Conservation (phyloP, 768 basidiomycete genomes). For the Leccinum sublutescens region DNA sequence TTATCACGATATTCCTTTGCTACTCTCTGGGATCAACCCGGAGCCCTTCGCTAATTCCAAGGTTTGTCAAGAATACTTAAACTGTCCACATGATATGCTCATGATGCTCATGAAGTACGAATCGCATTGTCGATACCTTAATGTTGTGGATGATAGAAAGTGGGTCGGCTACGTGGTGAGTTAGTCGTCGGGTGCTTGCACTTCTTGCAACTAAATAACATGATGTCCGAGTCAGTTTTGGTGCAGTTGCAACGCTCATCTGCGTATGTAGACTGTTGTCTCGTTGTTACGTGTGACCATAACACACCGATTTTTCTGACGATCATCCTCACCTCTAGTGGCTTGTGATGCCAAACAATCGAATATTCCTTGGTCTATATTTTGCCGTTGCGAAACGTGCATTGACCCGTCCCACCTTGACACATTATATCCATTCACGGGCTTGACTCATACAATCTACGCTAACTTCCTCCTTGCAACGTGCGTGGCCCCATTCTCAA, state of each 20-base stretch:
- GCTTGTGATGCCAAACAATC: conserved; percentile 24
- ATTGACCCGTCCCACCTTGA: neutral
- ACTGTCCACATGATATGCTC: neutral
- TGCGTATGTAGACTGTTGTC: conserved; percentile 12
- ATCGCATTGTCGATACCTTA: conserved; percentile 23
- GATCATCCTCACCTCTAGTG: conserved; percentile 8
- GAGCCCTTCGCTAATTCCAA: conserved; percentile 30
- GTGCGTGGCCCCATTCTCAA: neutral
- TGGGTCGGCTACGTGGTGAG: conserved; percentile 24
- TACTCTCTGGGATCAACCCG: conserved; percentile 40
- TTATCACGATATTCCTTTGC: conserved; percentile 44
- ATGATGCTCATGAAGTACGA: conserved; percentile 12
- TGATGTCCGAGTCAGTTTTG: conserved; percentile 8
- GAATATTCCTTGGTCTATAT: conserved; percentile 26
- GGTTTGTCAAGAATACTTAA: conserved; percentile 22
- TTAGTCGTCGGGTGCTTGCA: neutral
- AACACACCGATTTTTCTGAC: neutral
- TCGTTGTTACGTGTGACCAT: neutral
- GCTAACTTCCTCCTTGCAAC: conserved; percentile 29
- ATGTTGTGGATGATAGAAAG: conserved; percentile 25
- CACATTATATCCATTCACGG: neutral
- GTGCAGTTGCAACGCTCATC: conserved; percentile 14
- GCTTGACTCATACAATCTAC: conserved; percentile 13
- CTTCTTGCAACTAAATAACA: neutral
- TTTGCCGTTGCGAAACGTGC: conserved; percentile 25